phyloP scores from a whole-genome alignment of 495 filamentous ascomycete genomes.

The Annulohypoxylon nitens region DNA sequence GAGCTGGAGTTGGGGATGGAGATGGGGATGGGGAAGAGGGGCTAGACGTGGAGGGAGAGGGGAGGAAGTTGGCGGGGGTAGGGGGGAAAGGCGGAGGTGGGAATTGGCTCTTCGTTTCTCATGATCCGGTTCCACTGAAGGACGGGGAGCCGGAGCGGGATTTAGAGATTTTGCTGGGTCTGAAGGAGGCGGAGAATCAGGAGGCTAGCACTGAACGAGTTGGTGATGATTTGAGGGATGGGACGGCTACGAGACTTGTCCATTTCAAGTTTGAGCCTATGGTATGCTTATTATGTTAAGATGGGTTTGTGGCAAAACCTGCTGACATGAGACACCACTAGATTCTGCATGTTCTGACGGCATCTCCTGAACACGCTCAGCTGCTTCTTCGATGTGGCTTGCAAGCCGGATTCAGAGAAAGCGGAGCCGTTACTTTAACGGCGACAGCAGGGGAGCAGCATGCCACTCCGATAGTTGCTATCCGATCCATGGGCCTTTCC shows the following conservation, averaged over 20 bases:
- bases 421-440: constrained; percentile 71
- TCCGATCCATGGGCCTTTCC: constrained; percentile 81
- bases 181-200: not conserved
- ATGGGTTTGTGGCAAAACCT: not conserved
- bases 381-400: constrained; percentile 77
- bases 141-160: constrained; percentile 36
- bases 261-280: constrained; percentile 96
- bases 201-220: not conserved
- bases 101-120: constrained; percentile 88
- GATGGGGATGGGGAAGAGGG: constrained; percentile 35
- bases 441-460: constrained; percentile 56
- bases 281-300: constrained; percentile 62
- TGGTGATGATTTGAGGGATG: constrained; percentile 24
- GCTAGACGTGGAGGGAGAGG: constrained; percentile 27
- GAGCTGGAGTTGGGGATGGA: constrained; percentile 16
- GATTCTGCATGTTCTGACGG: constrained; percentile 90
- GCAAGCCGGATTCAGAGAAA: constrained; percentile 88
- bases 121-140: constrained; percentile 71
- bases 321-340: constrained; percentile 51
- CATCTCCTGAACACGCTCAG: constrained; percentile 78
- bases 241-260: constrained; percentile 68
- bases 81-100: constrained; percentile 87
- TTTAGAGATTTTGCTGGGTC: constrained; percentile 29
- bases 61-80: constrained; percentile 60
- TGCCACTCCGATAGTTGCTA: constrained; percentile 78